phyloP scores from a whole-genome alignment of 1,284 basidiomycete genomes.

The Heliocybe sulcata region DNA sequence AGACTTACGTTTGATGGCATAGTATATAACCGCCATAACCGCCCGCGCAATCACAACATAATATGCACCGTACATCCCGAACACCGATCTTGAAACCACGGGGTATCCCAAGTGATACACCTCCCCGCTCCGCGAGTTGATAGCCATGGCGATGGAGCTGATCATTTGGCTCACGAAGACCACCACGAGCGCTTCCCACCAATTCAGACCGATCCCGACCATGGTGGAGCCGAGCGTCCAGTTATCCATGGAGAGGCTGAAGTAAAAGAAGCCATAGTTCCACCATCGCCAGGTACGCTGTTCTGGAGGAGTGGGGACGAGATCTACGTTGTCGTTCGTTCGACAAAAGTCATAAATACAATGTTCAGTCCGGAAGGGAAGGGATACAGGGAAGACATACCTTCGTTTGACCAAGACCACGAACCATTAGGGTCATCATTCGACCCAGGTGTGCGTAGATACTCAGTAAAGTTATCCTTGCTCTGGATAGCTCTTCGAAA shows the following conservation, averaged over 20 bases:
- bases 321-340: neutral
- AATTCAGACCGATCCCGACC: slow-evolving; percentile 3
- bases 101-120: slow-evolving; percentile 3
- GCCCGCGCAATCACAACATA: slow-evolving; percentile 1
- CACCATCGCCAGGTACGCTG: slow-evolving; percentile 3
- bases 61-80: slow-evolving; percentile 3
- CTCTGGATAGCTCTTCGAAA: slow-evolving; percentile 2
- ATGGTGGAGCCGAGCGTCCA: slow-evolving; percentile 4
- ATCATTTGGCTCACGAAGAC: slow-evolving; percentile 2
- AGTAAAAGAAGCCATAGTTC: slow-evolving; percentile 4
- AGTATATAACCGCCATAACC: slow-evolving; percentile 2
- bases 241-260: slow-evolving; percentile 4
- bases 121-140: slow-evolving; percentile 4
- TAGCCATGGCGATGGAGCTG: slow-evolving; percentile 3
- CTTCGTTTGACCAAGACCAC: slow-evolving; percentile 3
- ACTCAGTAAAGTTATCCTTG: slow-evolving; percentile 1
- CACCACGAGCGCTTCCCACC: slow-evolving; percentile 2
- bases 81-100: neutral
- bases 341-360: too few species aligned
- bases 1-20: slow-evolving; percentile 2
- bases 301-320: slow-evolving; percentile 2
- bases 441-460: slow-evolving; percentile 2
- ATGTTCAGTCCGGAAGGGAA: neutral
- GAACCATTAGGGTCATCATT: neutral
- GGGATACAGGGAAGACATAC: neutral